These are phyloP conservation scores for Arctostaphylos glauca DNA, from an alignment of 148 eudicot genomes.

Conservation along the genomic window DNA sequence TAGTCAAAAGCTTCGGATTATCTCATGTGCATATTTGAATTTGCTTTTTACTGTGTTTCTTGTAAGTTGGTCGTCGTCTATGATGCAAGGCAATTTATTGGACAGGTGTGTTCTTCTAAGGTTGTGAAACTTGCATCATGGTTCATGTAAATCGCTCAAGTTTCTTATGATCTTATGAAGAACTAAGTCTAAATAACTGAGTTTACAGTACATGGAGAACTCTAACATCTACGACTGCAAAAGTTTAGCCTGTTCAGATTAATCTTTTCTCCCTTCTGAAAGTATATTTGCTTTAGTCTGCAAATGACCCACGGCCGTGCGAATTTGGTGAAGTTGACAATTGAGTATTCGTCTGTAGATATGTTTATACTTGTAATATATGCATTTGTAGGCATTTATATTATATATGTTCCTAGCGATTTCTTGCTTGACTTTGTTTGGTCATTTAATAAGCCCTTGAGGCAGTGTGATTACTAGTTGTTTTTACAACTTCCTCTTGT, in stretches of 20 bases:
- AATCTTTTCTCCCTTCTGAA: background rate
- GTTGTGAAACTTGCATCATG: background rate
- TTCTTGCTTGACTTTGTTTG: background rate
- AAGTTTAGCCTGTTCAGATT: background rate
- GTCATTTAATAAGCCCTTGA: background rate
- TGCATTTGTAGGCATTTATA: background rate
- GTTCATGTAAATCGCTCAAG: background rate
- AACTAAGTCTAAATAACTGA: background rate
- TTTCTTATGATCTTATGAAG: background rate
- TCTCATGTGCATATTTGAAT: background rate
- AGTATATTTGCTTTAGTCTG: background rate
- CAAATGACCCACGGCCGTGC: background rate
- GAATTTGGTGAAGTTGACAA: background rate
- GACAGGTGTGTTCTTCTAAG: background rate
- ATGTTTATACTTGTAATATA: background rate
- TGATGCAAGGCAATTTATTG: slow-evolving; percentile 2
- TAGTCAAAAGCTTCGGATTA: background rate
- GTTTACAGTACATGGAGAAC: background rate
- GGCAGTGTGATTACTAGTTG: background rate
- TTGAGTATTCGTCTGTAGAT: background rate
- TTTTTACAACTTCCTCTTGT: background rate
- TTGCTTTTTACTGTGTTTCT: background rate
- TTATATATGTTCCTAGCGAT: background rate
- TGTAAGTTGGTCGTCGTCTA: background rate
- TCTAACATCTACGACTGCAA: background rate